These are phyloP conservation scores for Syncephalastrum contaminatum DNA, from an alignment of 371 early-diverging fungal species.

Conservation along the genomic window DNA sequence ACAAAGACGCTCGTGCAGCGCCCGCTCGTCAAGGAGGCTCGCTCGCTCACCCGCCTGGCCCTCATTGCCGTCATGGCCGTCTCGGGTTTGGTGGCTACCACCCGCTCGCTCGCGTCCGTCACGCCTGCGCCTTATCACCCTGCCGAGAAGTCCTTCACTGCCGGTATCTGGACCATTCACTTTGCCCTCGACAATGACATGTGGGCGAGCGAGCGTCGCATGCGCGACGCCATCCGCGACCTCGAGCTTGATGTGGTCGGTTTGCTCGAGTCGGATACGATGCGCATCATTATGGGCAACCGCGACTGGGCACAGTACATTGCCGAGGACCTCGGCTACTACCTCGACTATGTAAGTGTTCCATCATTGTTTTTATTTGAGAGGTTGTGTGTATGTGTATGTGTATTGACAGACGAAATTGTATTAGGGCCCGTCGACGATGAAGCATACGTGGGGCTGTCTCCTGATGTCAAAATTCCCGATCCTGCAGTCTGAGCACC, in stretches of 20 bases:
- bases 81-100: constrained; percentile 37
- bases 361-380: background rate
- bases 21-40: constrained; percentile 37
- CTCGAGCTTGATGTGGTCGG: constrained; percentile 81
- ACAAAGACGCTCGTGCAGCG: constrained; percentile 28
- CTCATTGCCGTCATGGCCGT: constrained; percentile 24
- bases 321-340: constrained; percentile 74
- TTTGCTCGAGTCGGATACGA: constrained; percentile 78
- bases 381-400: background rate
- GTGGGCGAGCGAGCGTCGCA: constrained; percentile 77
- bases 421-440: constrained; percentile 67
- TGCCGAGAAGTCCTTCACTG: constrained; percentile 70
- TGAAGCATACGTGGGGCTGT: constrained; percentile 89
- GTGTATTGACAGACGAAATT: background rate
- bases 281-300: constrained; percentile 85
- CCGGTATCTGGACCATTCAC: constrained; percentile 87
- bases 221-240: constrained; percentile 76
- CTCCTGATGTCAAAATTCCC: constrained; percentile 85
- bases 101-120: constrained; percentile 28
- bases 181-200: constrained; percentile 84
- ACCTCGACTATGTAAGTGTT: constrained; percentile 70
- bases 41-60: constrained; percentile 32
- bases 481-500: constrained; percentile 70
- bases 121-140: constrained; percentile 63
- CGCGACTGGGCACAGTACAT: constrained; percentile 83